Evolutionary conservation across 1,284 basidiomycete genomes (phyloP).

Genomic region (Puccinia polysora): DNA sequence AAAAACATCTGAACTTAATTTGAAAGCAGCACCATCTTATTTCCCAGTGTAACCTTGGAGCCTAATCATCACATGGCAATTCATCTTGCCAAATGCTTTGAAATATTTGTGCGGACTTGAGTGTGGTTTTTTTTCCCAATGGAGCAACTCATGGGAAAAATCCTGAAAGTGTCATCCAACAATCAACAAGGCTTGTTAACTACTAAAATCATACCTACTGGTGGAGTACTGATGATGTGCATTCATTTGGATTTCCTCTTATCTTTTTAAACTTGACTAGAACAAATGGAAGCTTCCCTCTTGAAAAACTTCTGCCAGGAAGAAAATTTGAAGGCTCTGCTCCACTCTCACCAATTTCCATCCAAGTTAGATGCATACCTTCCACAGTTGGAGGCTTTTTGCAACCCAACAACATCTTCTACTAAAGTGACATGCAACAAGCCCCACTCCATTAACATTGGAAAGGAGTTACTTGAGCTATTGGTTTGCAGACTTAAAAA

Average conservation of each 20-base stretch:
- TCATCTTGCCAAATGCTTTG: not conserved
- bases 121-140: not conserved
- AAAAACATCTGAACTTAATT: not conserved
- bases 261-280: not conserved
- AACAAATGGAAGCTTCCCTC: not conserved
- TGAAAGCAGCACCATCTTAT: not conserved
- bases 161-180: not conserved
- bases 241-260: not conserved
- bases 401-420: not conserved
- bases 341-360: not conserved
- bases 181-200: not conserved
- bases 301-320: not conserved
- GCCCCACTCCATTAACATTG: not conserved
- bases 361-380: not conserved
- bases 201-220: too few relatives aligned
- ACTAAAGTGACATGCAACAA: not conserved
- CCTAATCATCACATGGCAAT: conserved; percentile 1
- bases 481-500: not conserved
- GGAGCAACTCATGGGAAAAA: not conserved
- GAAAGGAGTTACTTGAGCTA: not conserved
- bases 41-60: not conserved
- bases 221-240: not conserved
- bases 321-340: not conserved
- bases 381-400: not conserved
- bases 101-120: not conserved